A percentile compares a stretch with the other conserved stretches of the same genome.
These are phyloP conservation scores for Fomitopsis schrenkii DNA, from an alignment of 1,284 basidiomycete species.

Conservation along the genomic window DNA sequence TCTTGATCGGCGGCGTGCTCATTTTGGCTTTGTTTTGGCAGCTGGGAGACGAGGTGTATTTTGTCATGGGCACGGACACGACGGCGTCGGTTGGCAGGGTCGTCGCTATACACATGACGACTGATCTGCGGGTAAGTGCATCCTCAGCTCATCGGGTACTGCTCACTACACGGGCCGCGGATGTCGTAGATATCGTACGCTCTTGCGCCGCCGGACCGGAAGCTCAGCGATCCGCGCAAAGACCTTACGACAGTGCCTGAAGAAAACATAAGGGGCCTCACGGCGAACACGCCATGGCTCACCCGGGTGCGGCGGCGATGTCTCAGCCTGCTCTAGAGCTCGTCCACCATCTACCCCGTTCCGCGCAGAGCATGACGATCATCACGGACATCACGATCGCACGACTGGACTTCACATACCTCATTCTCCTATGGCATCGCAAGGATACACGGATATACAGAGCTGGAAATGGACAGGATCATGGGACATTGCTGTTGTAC, in stretches of 20 bases:
- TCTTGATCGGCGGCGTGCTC: not conserved
- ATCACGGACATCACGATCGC: not conserved
- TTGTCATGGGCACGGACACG: not conserved
- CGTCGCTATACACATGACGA: conserved; percentile 4
- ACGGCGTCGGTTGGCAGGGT: not conserved
- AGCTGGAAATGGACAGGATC: too few species aligned
- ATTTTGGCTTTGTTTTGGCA: not conserved
- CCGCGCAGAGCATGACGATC: not conserved
- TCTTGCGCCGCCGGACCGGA: not conserved
- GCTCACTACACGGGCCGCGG: too few species aligned
- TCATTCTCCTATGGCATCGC: not conserved
- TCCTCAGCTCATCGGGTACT: not conserved
- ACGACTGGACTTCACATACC: not conserved
- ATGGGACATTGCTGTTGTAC: too few species aligned
- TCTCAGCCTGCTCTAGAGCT: not conserved
- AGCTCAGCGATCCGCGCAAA: not conserved
- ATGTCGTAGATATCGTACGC: not conserved
- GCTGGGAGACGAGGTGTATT: conserved; percentile 4
- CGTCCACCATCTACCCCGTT: not conserved
- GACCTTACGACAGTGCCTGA: conserved; percentile 1
- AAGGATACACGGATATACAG: not conserved
- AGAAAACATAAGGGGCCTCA: conserved; percentile 1
- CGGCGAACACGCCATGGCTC: conserved; percentile 1
- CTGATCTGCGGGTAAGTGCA: conserved; percentile 2
- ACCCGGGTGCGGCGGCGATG: conserved; percentile 1